These are phyloP conservation scores for Aspergillus proliferans DNA, from an alignment of 2,329 filamentous ascomycete species.

Conservation along the genomic window DNA sequence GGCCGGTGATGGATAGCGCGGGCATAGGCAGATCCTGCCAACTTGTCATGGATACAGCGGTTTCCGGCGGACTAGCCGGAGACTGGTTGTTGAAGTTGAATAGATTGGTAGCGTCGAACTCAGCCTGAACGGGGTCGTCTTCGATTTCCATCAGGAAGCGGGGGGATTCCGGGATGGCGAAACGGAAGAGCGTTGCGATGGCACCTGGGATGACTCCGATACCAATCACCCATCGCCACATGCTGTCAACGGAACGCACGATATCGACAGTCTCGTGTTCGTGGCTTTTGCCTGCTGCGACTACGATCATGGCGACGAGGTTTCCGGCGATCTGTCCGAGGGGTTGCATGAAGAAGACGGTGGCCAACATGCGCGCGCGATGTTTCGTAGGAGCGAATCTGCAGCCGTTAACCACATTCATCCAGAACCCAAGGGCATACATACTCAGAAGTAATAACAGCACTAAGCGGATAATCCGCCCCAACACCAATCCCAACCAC, in stretches of 20 bases:
- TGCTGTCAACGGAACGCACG: constrained; percentile 47
- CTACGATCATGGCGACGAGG: constrained; percentile 50
- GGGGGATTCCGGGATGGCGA: constrained; percentile 61
- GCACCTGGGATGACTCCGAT: constrained; percentile 59
- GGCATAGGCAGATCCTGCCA: constrained; percentile 16
- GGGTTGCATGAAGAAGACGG: constrained; percentile 64
- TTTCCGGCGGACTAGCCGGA: constrained; percentile 3
- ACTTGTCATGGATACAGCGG: constrained; percentile 12
- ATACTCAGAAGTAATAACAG: constrained; percentile 64
- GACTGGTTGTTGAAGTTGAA: constrained; percentile 39
- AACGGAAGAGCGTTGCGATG: constrained; percentile 59
- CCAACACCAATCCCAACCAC: constrained; percentile 53
- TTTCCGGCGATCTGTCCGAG: constrained; percentile 61
- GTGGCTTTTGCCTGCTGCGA: constrained; percentile 23
- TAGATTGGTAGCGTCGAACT: constrained; percentile 55
- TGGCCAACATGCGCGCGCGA: constrained; percentile 61
- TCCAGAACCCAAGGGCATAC: constrained; percentile 10
- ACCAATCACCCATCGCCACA: constrained; percentile 63
- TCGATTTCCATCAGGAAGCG: constrained; percentile 61
- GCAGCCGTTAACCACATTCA: constrained; percentile 1
- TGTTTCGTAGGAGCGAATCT: constrained; percentile 52
- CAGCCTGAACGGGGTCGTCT: constrained; percentile 53
- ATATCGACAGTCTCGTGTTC: constrained; percentile 21
- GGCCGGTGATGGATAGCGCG: constrained; percentile 19
- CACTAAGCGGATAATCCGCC: constrained; percentile 62